Evolutionary conservation across 2,329 filamentous ascomycete species (phyloP).

Genomic region (Fusarium sp.): DNA sequence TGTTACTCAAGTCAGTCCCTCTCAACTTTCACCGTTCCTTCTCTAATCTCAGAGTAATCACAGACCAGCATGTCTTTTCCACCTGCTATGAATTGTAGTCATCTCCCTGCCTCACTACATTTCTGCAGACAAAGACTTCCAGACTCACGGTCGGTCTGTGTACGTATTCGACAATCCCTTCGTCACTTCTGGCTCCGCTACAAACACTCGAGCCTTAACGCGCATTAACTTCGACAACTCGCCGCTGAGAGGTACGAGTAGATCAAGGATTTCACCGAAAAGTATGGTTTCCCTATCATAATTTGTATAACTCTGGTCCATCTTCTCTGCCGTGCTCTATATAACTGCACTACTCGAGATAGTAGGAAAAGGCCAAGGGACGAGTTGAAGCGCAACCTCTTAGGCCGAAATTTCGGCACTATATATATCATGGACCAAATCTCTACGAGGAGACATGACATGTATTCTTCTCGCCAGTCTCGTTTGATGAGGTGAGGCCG

Average conservation of each 20-base stretch:
- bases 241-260: not conserved
- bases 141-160: no score
- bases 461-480: no score
- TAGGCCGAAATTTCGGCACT: not conserved
- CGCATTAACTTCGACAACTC: not conserved
- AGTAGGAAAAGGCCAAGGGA: not conserved
- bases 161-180: not conserved
- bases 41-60: no score
- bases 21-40: no score
- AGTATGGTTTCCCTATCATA: not conserved
- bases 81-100: no score
- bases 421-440: not conserved
- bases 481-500: rapidly evolving
- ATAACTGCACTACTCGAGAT: not conserved
- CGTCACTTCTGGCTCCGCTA: not conserved
- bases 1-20: no score
- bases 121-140: no score
- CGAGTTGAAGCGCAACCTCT: not conserved
- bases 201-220: not conserved
- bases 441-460: no score
- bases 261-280: not conserved
- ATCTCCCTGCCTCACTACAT: no score
- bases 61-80: no score
- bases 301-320: not conserved
- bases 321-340: not conserved